Evolutionary conservation across 1,284 basidiomycete species (phyloP).

Genomic region (Cerrena zonata): DNA sequence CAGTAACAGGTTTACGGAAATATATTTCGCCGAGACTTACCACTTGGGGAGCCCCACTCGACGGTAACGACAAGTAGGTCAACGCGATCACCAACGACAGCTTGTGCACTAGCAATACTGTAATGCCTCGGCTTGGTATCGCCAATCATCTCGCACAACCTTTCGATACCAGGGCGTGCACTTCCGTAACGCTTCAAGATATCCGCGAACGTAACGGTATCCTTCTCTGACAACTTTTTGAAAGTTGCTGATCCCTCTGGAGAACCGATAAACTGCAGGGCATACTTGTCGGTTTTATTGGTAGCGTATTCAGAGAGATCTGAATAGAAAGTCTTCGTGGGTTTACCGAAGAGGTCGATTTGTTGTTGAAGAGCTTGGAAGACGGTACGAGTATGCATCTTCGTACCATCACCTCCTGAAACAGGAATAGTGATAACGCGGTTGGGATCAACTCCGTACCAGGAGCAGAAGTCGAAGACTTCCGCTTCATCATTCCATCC

Average conservation of each 20-base stretch:
- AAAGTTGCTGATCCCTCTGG: constrained; percentile 89
- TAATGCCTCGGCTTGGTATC: constrained; percentile 98
- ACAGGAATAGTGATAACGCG: constrained; percentile 81
- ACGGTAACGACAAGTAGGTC: constrained; percentile 95
- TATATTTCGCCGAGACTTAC: constrained; percentile 46
- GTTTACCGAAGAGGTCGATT: constrained; percentile 92
- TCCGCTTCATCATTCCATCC: constrained; percentile 95
- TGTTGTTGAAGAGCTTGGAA: constrained; percentile 96
- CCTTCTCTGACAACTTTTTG: constrained; percentile 92
- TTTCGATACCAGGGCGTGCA: constrained; percentile 76
- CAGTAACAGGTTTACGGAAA: background rate
- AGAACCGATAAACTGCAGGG: constrained; percentile 88
- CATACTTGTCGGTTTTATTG: constrained; percentile 68
- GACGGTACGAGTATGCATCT: constrained; percentile 83
- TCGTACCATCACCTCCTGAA: constrained; percentile 47
- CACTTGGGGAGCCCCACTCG: constrained; percentile 84
- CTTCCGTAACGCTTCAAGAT: constrained; percentile 77
- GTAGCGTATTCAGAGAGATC: constrained; percentile 79
- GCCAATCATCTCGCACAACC: constrained; percentile 81
- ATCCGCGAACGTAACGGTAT: constrained; percentile 92
- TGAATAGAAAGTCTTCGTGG: constrained; percentile 92
- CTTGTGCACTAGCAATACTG: constrained; percentile 93
- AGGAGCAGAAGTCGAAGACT: constrained; percentile 82
- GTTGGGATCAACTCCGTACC: constrained; percentile 86
- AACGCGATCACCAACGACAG: constrained; percentile 89